Evolutionary conservation across 2,329 filamentous ascomycete species (phyloP), one percentile per base, ranked within the genome.

Genomic region (Alternaria sp.): DNA sequence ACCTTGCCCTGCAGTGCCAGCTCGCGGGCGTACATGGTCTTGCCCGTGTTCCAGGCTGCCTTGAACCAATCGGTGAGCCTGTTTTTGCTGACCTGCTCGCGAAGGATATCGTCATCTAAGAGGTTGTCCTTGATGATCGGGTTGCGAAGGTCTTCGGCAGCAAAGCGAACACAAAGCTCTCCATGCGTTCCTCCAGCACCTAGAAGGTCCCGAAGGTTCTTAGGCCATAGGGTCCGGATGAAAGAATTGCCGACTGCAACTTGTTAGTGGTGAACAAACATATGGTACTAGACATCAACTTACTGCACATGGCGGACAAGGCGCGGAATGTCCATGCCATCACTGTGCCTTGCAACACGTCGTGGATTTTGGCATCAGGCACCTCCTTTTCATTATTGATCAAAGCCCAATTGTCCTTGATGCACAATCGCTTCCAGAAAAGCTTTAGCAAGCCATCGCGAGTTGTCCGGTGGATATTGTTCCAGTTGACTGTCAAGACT

Each of bases 351-450:
- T 72, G 67, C 13, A 96, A 80, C 17, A 87, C 83, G 26, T 86
- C 84, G 57, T 89, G 83, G 26, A 93, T 87, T 65, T 91, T 86
- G 4, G 83, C 81, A 73, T 97, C 93, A 60, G 89, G 88, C 75
- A 92, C 91, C 62, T 90, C 85, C 51, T 90, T 88, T 1, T 91
- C 95, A 68, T 92, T 89, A 74, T 96, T 95, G 75, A 96, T 87
- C 62, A 83, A 84, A 25, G 86, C 83, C 96, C 96, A 99, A 75
- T 97, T 88, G 77, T 97, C 94, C 53, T 90, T 88, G 68, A 95
- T 86, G 73, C 91, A 91, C 65, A 93, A 90, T 57, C 96, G 89
- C 75, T 96, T 91, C 96, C 96, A 99, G 66, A 98, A 92, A n/a
- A 89, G 79, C 63, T 83, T 84, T 54, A 87, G 81, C 36, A 86